Evolutionary conservation across 805 yeast species (phyloP).

Genomic region (Wickerhamomyces kurtzmanii): DNA sequence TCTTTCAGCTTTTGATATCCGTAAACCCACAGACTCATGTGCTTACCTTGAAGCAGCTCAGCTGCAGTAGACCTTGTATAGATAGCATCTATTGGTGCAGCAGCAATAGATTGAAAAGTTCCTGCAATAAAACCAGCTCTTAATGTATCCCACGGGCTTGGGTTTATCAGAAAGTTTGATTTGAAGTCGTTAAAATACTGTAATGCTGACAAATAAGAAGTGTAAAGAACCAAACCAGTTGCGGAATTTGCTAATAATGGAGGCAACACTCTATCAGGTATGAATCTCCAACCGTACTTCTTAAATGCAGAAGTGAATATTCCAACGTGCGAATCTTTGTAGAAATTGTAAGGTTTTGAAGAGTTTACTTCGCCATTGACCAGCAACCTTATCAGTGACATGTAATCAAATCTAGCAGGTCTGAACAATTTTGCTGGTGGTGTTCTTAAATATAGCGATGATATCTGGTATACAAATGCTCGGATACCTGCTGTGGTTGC

Average conservation of each 20-base stretch:
- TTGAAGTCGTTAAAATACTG: constrained; percentile 21
- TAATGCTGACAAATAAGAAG: constrained; percentile 60
- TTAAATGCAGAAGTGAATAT: constrained; percentile 60
- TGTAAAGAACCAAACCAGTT: constrained; percentile 80
- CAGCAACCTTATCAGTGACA: constrained; percentile 53
- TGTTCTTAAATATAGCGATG: constrained; percentile 70
- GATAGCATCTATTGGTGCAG: constrained; percentile 91
- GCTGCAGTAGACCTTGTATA: constrained; percentile 72
- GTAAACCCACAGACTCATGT: constrained; percentile 70
- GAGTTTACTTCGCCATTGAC: constrained; percentile 33
- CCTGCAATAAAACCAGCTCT: constrained; percentile 85
- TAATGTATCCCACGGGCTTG: constrained; percentile 43
- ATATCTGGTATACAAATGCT: constrained; percentile 71
- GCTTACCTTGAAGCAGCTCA: constrained; percentile 59
- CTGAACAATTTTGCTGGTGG: constrained; percentile 76
- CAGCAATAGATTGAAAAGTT: constrained; percentile 76
- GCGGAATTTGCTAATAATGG: constrained; percentile 83
- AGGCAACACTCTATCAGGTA: constrained; percentile 74
- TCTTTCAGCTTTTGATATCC: constrained; percentile 58
- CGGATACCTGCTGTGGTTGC: constrained; percentile 80
- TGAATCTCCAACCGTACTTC: constrained; percentile 76
- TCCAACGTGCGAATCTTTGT: constrained; percentile 70
- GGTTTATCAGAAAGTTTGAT: constrained; percentile 11
- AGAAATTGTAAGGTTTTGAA: constrained; percentile 38
- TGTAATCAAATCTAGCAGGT: constrained; percentile 84